Conservation (phyloP, 1,284 basidiomycete species). For the Trichosporon coremiiforme region DNA sequence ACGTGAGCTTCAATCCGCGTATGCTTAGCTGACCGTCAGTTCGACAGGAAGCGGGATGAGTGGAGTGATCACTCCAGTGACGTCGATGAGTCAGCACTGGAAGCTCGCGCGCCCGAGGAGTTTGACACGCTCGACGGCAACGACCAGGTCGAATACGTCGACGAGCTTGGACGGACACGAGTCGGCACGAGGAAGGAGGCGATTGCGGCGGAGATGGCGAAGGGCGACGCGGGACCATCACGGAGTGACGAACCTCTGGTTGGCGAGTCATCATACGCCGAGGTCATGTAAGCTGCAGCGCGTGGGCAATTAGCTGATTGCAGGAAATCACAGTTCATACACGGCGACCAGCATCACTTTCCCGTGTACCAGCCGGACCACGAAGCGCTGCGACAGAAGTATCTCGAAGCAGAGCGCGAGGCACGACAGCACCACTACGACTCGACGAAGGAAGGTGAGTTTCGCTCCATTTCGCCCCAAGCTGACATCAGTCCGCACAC, state of each 20-base stretch:
- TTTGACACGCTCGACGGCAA: constrained; percentile 34
- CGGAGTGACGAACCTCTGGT: constrained; percentile 23
- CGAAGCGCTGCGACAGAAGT: constrained; percentile 74
- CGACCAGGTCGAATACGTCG: constrained; percentile 53
- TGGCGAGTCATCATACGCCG: constrained; percentile 44
- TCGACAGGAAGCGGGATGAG: constrained; percentile 66
- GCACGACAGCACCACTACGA: constrained; percentile 78
- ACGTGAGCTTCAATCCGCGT: constrained; percentile 69
- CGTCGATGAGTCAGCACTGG: constrained; percentile 42
- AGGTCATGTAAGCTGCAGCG: constrained; percentile 47
- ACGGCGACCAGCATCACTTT: constrained; percentile 76
- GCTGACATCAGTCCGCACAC: constrained; percentile 61
- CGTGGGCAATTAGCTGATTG: constrained; percentile 26
- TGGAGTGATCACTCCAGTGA: constrained; percentile 48
- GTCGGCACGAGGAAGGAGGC: constrained; percentile 51
- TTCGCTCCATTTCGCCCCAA: no score
- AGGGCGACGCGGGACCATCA: constrained; percentile 39
- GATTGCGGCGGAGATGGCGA: neutral
- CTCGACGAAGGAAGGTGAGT: constrained; percentile 68
- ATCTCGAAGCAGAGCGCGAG: constrained; percentile 71
- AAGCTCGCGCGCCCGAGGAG: constrained; percentile 55
- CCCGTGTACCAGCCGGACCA: constrained; percentile 82
- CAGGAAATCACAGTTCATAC: constrained; percentile 64
- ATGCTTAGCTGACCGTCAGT: constrained; percentile 59
- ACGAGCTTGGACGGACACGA: constrained; percentile 55